phyloP scores from a whole-genome alignment of 805 yeast species.

The Vanderwaltozyma tropicalis region DNA sequence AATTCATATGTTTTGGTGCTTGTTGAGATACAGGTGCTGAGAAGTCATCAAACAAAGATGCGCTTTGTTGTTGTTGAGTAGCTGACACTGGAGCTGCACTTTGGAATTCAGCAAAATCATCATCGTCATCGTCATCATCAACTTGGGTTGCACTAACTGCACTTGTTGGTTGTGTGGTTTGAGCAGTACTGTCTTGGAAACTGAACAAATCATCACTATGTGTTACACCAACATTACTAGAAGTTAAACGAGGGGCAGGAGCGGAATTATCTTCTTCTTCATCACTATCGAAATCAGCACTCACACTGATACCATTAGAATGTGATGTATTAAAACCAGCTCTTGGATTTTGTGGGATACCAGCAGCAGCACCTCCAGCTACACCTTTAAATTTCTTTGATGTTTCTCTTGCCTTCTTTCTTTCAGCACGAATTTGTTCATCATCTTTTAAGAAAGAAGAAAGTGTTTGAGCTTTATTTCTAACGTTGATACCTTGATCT shows the following conservation, averaged over 20 bases:
- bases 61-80: conserved; percentile 2
- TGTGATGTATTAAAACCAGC: conserved; percentile 21
- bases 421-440: conserved; percentile 61
- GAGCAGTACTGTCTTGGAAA: conserved; percentile 3
- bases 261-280: conserved; percentile 56
- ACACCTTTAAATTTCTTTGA: conserved; percentile 77
- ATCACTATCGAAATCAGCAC: conserved; percentile 38
- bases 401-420: conserved; percentile 83
- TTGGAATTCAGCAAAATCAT: conserved; percentile 77
- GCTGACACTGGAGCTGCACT: conserved; percentile 41
- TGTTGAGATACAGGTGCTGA: conserved; percentile 17
- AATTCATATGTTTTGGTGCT: conserved; percentile 5
- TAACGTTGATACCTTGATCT: conserved; percentile 92
- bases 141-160: conserved; percentile 6
- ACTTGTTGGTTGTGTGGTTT: conserved; percentile 28
- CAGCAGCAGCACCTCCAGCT: conserved; percentile 43
- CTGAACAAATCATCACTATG: conserved; percentile 2
- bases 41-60: conserved; percentile 28
- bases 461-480: conserved; percentile 79
- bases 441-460: conserved; percentile 67
- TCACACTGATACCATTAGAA: conserved; percentile 24
- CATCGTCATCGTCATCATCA: conserved; percentile 45
- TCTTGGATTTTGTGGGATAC: conserved; percentile 17
- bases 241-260: conserved; percentile 47
- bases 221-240: conserved; percentile 33